These are phyloP conservation scores for Trichoderma sp. DNA, from an alignment of 2,329 filamentous ascomycete genomes.

Conservation along the genomic window DNA sequence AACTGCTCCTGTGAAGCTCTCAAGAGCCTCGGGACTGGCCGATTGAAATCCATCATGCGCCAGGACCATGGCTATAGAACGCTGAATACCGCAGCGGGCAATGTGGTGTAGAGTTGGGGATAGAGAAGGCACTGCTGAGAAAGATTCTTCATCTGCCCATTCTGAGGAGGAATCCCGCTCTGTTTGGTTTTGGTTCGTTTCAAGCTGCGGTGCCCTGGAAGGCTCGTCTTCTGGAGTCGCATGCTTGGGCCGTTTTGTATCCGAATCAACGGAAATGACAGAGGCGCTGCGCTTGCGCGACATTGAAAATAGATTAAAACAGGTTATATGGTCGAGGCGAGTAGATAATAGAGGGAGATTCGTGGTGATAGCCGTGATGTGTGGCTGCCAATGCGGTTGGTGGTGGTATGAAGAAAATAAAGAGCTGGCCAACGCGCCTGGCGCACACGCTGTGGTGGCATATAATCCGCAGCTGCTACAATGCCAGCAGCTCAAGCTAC, in stretches of 20 bases:
- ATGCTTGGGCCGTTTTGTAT: constrained; percentile 40
- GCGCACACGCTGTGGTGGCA: neutral
- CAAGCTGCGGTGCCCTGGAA: neutral
- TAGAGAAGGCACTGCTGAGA: constrained; percentile 31
- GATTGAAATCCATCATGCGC: constrained; percentile 62
- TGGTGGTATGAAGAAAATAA: neutral
- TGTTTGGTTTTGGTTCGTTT: neutral
- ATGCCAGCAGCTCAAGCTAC: neutral
- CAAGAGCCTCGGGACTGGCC: constrained; percentile 59
- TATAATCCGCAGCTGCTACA: neutral
- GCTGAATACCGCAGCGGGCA: constrained; percentile 49
- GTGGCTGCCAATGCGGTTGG: neutral
- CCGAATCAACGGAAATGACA: constrained; percentile 35
- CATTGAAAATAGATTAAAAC: constrained; percentile 30
- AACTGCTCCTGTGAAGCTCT: constrained; percentile 59
- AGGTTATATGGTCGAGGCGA: too few species aligned
- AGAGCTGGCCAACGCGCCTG: neutral
- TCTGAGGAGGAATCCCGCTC: neutral
- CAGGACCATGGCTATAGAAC: constrained; percentile 60
- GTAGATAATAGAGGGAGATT: neutral
- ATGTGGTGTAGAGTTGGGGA: constrained; percentile 41
- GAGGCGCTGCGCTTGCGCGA: constrained; percentile 47
- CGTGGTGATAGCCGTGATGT: too few species aligned
- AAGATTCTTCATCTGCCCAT: neutral
- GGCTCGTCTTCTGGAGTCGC: constrained; percentile 3